These are phyloP conservation scores for Penicillium glabrum DNA, from an alignment of 2,329 filamentous ascomycete genomes.

Conservation along the genomic window DNA sequence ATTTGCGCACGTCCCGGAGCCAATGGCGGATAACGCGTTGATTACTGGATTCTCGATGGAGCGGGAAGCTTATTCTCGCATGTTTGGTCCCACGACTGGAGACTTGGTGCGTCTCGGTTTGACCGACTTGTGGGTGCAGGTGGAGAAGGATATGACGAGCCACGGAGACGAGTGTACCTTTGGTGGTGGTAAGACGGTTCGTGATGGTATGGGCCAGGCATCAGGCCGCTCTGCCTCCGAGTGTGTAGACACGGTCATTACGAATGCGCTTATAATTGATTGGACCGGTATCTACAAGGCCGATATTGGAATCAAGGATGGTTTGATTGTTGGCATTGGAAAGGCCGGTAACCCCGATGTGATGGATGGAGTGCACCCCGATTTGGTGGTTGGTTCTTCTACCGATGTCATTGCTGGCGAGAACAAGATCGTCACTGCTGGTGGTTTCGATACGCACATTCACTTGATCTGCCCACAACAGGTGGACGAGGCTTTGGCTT, in stretches of 20 bases:
- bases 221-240: slow-evolving; percentile 71
- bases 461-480: slow-evolving; percentile 97
- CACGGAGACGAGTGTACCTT: slow-evolving; percentile 96
- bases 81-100: slow-evolving; percentile 92
- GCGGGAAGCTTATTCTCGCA: slow-evolving; percentile 73
- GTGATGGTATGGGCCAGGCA: slow-evolving; percentile 95
- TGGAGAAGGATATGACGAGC: slow-evolving; percentile 79
- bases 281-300: slow-evolving; percentile 94
- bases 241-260: slow-evolving; percentile 79
- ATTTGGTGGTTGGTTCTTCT: slow-evolving; percentile 80
- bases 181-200: slow-evolving; percentile 87
- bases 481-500: slow-evolving; percentile 75
- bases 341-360: slow-evolving; percentile 97
- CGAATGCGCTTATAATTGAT: slow-evolving; percentile 87
- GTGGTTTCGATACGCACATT: slow-evolving; percentile 86
- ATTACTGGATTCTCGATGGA: slow-evolving; percentile 70
- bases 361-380: slow-evolving; percentile 80
- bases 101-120: slow-evolving; percentile 78
- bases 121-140: slow-evolving; percentile 86
- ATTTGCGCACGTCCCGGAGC: slow-evolving; percentile 75
- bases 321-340: slow-evolving; percentile 82
- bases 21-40: slow-evolving; percentile 54
- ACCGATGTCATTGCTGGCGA: slow-evolving; percentile 93
- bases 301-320: slow-evolving; percentile 89
- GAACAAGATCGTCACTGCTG: slow-evolving; percentile 85